Base-by-base conservation (phyloP, 202 grass and related monocot species). In the Brachypodium distachyon region DNA sequence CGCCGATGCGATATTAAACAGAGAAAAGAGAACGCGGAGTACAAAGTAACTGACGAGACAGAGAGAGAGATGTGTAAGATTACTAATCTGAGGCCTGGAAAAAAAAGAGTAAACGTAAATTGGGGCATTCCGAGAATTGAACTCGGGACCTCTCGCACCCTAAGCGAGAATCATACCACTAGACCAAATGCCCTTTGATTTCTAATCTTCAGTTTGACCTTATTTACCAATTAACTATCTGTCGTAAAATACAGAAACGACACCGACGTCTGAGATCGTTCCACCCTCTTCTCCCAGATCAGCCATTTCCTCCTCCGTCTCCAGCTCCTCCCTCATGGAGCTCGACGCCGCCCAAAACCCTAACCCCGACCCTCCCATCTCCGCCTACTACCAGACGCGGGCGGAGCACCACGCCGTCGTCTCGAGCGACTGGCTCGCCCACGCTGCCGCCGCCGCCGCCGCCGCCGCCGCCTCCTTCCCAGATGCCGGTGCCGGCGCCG, bases 331-430 rank as follows among this genome's bases (percentile, higher is more conserved):
- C 59, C 18, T 87, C 53, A 84, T 84, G 75, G 75, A 79, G 61
- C 54, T 58, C 56, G 23, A 67, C 70, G 83, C 72, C 60, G 63
- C 82, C 46, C 29, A 81, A 89, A 91, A 91, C 88, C 83, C 75
- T 86, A 89, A 66, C 74, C 67, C 87, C 10, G 79, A 63, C 1
- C 62, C 72, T 39, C 86, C 78, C 49, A 81, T 98, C 83, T 98
- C 96, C 74, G 89, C 96, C 55, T 95, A 98, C 89, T 95, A 95
- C 91, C 91, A 90, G 87, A 92, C 95, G 43, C 89, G 95, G 6
- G 91, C 91, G 12, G 89, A 94, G 69, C 95, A 98, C 80, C 95
- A 94, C 42, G 94, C 91, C 22, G 86, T 90, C 33, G 79, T 97
- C 31, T 90, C 89, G 47, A 84, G 83, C 78, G 86, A 88, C 54